These are phyloP conservation scores for Coemansia aciculifera DNA, from an alignment of 192 early-diverging fungal genomes.

Conservation along the genomic window DNA sequence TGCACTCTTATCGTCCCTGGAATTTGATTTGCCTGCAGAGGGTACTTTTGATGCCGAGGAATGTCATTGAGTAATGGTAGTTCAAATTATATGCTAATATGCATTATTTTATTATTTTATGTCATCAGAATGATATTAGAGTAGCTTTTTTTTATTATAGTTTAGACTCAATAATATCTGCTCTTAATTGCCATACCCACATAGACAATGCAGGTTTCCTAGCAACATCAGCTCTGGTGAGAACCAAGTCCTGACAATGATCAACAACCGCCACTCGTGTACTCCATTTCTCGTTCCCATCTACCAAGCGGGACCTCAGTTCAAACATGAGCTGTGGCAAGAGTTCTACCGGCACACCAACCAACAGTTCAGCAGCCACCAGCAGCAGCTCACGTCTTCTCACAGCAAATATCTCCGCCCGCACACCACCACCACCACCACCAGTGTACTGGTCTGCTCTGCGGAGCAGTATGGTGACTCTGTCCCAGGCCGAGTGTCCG, in stretches of 20 bases:
- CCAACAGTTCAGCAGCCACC: conserved; percentile 17
- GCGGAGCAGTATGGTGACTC: background rate
- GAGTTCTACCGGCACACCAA: conserved; percentile 19
- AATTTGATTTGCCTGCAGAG: background rate
- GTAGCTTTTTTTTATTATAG: background rate
- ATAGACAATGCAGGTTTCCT: conserved; percentile 28
- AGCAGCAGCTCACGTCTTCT: conserved; percentile 26
- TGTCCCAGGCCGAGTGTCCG: conserved; percentile 5
- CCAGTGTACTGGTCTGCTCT: background rate
- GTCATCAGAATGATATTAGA: background rate
- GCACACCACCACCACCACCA: background rate
- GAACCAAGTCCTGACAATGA: conserved; percentile 13
- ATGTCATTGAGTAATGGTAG: background rate
- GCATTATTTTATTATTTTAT: background rate
- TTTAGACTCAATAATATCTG: conserved; percentile 4
- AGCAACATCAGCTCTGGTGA: conserved; percentile 19
- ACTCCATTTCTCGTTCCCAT: background rate
- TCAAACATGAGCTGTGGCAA: conserved; percentile 25
- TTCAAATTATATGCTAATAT: background rate
- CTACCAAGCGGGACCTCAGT: background rate
- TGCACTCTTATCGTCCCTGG: background rate
- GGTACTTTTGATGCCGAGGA: background rate
- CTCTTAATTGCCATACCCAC: conserved; percentile 36
- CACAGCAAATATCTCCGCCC: background rate
- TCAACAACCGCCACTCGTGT: background rate